Evolutionary conservation across 129 eudicot species (phyloP), one percentile per base, ranked within the genome.

Genomic region (Flaveria sonorensis): DNA sequence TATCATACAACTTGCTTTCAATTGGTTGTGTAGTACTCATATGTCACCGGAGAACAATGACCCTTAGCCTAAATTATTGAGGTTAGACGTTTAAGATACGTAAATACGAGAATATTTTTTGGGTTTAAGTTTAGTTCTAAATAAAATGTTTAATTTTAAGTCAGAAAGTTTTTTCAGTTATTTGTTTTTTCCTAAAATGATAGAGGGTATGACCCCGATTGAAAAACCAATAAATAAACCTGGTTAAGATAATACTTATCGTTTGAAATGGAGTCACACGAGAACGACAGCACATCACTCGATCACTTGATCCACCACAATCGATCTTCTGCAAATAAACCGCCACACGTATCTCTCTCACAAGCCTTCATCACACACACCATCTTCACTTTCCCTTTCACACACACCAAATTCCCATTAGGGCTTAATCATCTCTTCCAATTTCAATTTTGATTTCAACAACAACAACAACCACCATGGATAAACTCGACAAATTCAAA

Each of bases 401-500:
- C 70, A 66, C 48, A 10, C 16, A 40, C 52, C 36, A 8, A 19
- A 30, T 13, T 18, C 16, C 16, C 18, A 14, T 48, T 36, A 64
- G 71, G 66, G 77, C 71, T 60, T n/a, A 50, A 64, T 36, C 77
- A 15, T 7, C 73, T 13, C 4, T 20, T 6, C 21, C 59, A 0
- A n/a, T 30, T 71, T 11, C 6, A 15, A 9, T 23, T 26, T 16
- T 42, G 23, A 0, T 43, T 43, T 30, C 12, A 8, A 7, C 14
- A 28, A 2, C 32, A 28, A 28, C 30, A 28, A 28, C 32, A 3
- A 3, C 36, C 36, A 30, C 36, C 57, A 81, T 81, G 84, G 79
- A 81, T 28, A 81, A 81, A 45, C 84, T 81, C 0, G 99, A 95
- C 26, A 91, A 86, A 73, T 73, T 90, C 43, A 89, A 91, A 72